Percentiles rank a stretch among this genome's conserved stretches.
phyloP scores from a whole-genome alignment of 768 basidiomycete species.

The Tricholoma flavovirens region DNA sequence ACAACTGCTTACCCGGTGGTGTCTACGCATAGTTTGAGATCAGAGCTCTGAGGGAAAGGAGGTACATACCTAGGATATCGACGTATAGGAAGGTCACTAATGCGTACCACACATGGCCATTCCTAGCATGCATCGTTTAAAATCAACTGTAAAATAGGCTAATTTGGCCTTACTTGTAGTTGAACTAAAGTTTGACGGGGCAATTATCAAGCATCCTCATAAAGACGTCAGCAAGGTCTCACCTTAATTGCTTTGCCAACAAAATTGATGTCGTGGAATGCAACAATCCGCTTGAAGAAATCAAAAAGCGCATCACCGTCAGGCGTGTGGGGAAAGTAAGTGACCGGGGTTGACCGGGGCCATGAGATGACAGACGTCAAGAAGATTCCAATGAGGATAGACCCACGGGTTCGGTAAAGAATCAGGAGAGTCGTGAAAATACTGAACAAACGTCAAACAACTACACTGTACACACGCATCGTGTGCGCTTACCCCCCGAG shows the following conservation, averaged over 20 bases:
- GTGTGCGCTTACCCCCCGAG: constrained; percentile 57
- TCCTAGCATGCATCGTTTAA: constrained; percentile 27
- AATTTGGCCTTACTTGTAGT: constrained; percentile 31
- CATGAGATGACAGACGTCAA: constrained; percentile 82
- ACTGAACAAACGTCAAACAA: constrained; percentile 27
- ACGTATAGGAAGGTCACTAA: constrained; percentile 87
- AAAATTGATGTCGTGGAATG: constrained; percentile 57
- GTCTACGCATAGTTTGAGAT: constrained; percentile 23
- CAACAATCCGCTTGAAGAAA: constrained; percentile 81
- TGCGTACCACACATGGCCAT: constrained; percentile 82
- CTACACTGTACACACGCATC: background rate
- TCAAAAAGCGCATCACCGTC: constrained; percentile 69
- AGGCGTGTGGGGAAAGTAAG: constrained; percentile 70
- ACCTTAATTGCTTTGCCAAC: constrained; percentile 69
- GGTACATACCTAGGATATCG: constrained; percentile 62
- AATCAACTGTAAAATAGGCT: background rate
- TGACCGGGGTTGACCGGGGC: constrained; percentile 74
- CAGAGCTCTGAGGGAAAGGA: background rate
- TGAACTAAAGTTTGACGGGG: constrained; percentile 30
- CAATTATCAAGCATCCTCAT: background rate
- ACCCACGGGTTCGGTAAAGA: constrained; percentile 80
- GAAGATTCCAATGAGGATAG: constrained; percentile 79
- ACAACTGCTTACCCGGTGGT: constrained; percentile 39
- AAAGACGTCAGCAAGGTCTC: constrained; percentile 18
- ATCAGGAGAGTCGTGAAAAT: constrained; percentile 74